These are phyloP conservation scores for Eruca vesicaria DNA, from an alignment of 441 rosid species.

Conservation along the genomic window DNA sequence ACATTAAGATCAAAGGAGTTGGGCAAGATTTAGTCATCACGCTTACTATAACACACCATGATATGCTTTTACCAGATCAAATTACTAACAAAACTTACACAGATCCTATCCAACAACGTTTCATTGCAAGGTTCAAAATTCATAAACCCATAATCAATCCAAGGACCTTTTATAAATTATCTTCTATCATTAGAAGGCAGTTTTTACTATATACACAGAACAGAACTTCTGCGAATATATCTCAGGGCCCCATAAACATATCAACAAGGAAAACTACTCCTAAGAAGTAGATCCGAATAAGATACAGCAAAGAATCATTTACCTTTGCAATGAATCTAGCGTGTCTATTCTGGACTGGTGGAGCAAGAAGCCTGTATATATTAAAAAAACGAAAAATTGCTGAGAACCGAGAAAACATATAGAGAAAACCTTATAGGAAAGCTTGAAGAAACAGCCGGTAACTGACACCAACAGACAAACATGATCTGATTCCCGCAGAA, in stretches of 20 bases:
- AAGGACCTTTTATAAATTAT: neutral
- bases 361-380: conserved; percentile 56
- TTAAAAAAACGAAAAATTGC: neutral
- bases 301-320: neutral
- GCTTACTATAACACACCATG: neutral
- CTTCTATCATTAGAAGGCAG: neutral
- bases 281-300: neutral
- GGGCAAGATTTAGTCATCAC: neutral
- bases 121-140: no score
- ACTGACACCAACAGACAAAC: conserved; percentile 11
- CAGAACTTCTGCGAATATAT: neutral
- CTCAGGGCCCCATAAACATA: no score
- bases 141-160: no score
- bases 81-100: no score
- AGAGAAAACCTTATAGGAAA: conserved; percentile 1
- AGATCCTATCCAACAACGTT: neutral
- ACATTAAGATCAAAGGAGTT: neutral
- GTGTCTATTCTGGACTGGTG: conserved; percentile 30
- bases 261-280: neutral
- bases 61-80: neutral
- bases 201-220: neutral
- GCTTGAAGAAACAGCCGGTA: conserved; percentile 20
- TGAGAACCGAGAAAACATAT: neutral
- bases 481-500: neutral
- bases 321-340: conserved; percentile 48